Evolutionary conservation across 805 yeast species (phyloP).

Genomic region (Candida hispaniensis): DNA sequence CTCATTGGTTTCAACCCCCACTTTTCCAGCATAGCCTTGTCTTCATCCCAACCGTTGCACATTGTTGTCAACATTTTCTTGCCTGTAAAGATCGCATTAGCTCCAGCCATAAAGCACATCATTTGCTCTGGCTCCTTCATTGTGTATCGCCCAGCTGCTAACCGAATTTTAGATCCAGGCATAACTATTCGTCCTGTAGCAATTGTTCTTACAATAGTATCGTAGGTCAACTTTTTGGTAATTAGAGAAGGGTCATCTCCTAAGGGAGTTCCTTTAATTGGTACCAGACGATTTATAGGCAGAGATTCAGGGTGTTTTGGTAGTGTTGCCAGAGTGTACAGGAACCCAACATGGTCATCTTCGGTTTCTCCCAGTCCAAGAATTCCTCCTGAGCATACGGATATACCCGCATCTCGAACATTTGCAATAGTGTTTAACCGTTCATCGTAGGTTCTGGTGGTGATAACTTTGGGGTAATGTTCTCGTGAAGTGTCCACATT

Average conservation of each 20-base stretch:
- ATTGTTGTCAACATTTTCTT: constrained; percentile 71
- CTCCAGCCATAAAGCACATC: constrained; percentile 65
- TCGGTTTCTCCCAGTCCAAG: constrained; percentile 67
- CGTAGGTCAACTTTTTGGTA: constrained; percentile 36
- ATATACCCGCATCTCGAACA: constrained; percentile 52
- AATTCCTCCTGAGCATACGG: constrained; percentile 72
- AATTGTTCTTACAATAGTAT: constrained; percentile 53
- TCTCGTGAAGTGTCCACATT: constrained; percentile 72
- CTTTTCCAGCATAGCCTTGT: constrained; percentile 49
- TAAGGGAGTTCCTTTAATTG: constrained; percentile 71
- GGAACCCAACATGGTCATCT: constrained; percentile 59
- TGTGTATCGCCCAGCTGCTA: constrained; percentile 74
- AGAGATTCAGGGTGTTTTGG: constrained; percentile 67
- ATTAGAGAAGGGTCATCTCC: constrained; percentile 35
- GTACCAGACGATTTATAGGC: constrained; percentile 71
- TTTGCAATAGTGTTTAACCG: constrained; percentile 54
- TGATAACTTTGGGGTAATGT: constrained; percentile 60
- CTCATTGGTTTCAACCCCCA: constrained; percentile 44
- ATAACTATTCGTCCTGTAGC: constrained; percentile 67
- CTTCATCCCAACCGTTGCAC: constrained; percentile 81
- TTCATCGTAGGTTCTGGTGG: constrained; percentile 63
- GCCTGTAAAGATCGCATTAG: constrained; percentile 74
- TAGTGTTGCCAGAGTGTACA: constrained; percentile 58
- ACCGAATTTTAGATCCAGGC: constrained; percentile 60
- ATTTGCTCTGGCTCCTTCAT: constrained; percentile 71